A percentile compares a stretch with the other conserved stretches of the same genome.
Evolutionary conservation across 83 land plant species (phyloP).

Genomic region (Diphasiastrum complanatum): DNA sequence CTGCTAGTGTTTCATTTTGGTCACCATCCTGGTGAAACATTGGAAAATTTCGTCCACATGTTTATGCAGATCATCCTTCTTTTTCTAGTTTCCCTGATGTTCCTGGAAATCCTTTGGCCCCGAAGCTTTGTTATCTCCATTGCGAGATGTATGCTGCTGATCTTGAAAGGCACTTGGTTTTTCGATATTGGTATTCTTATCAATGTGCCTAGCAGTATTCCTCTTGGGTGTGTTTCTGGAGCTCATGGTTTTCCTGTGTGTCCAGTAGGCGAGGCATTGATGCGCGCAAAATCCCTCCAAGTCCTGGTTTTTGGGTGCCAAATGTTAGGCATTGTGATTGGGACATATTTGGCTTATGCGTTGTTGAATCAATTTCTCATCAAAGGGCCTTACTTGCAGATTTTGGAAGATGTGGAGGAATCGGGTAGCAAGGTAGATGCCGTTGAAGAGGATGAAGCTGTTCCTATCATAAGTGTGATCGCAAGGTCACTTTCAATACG

Average conservation of each 20-base stretch:
- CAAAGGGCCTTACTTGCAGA: no score
- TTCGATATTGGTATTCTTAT: slow-evolving; percentile 21
- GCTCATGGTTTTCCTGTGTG: slow-evolving; percentile 16
- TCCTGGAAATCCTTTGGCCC: slow-evolving; percentile 18
- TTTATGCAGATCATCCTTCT: slow-evolving; percentile 24
- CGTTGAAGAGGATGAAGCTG: no score
- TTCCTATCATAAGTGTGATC: no score
- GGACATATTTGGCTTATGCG: slow-evolving; percentile 13
- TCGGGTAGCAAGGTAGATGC: no score
- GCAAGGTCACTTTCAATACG: no score
- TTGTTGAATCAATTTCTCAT: no score
- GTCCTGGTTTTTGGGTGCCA: slow-evolving; percentile 22
- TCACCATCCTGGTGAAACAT: slow-evolving; percentile 19
- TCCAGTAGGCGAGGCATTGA: background rate
- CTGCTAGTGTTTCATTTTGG: slow-evolving; percentile 32
- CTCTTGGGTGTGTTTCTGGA: slow-evolving; percentile 8
- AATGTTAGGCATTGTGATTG: slow-evolving; percentile 5
- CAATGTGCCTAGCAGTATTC: slow-evolving; percentile 7
- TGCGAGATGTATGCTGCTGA: slow-evolving; percentile 22
- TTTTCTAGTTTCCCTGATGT: slow-evolving; percentile 14
- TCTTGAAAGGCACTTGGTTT: slow-evolving; percentile 30
- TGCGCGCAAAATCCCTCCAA: slow-evolving; percentile 31
- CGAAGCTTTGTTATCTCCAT: slow-evolving; percentile 15
- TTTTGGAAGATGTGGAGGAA: no score
- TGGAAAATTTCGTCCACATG: slow-evolving; percentile 30